Evolutionary conservation across 768 basidiomycete genomes (phyloP), one percentile per base, ranked within the genome.

Genomic region (Phaeolepiota aurea): DNA sequence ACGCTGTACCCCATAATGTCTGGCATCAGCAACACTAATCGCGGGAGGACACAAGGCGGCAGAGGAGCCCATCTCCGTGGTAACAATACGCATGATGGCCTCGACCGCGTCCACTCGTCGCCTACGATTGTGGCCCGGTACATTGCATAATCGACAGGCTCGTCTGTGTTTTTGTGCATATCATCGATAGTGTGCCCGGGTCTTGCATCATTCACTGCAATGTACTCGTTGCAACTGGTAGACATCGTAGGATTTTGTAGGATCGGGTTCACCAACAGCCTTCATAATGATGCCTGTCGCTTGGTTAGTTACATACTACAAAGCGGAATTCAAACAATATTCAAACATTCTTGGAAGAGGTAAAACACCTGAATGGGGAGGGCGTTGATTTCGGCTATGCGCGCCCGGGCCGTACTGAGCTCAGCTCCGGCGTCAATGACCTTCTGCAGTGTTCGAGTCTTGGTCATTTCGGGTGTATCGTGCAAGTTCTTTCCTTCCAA

Each of bases 201-300:
- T n/a, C n/a, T n/a, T n/a, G n/a, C n/a, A n/a, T n/a, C n/a, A n/a
- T n/a, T n/a, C n/a, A n/a, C n/a, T n/a, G n/a, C n/a, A n/a, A n/a
- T n/a, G n/a, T n/a, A n/a, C n/a, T n/a, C n/a, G n/a, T n/a, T n/a
- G n/a, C n/a, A n/a, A n/a, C n/a, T n/a, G n/a, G n/a, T n/a, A n/a
- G n/a, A n/a, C n/a, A n/a, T n/a, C n/a, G n/a, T 54, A 10, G 43
- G 45, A 2, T 41, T 47, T 3, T 50, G 46, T 4, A 44, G 32
- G 32, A 5, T 53, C 46, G 3, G 70, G 62, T 37, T 81, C 76
- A 1, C 81, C 79, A 3, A 76, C 73, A 1, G 76, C 81, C 46
- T 74, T 71, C 45, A 79, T 76, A 45, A 77, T 73, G 49, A 82
- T 68, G 7, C 51, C 54, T 19, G 74, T 64, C 3, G 71, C 68